These are phyloP conservation scores for Aciculoconidium aculeatum DNA, from an alignment of 805 yeast genomes.

Conservation along the genomic window DNA sequence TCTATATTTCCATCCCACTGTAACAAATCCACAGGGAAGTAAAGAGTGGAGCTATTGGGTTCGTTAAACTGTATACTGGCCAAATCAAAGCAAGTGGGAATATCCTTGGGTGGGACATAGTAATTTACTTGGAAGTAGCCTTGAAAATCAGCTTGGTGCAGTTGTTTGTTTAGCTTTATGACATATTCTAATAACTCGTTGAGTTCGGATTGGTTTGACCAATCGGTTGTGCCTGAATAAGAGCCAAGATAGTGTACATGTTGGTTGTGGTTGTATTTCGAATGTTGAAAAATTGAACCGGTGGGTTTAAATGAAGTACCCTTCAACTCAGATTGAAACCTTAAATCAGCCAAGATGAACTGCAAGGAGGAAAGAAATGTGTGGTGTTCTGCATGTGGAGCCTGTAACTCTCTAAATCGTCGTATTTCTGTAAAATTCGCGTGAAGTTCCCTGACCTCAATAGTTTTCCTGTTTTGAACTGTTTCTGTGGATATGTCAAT, in stretches of 20 bases:
- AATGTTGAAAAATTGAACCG: slow-evolving; percentile 6
- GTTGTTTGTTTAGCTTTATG: slow-evolving; percentile 15
- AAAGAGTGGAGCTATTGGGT: no score
- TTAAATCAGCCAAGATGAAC: slow-evolving; percentile 55
- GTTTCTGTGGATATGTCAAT: slow-evolving; percentile 59
- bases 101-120: no score
- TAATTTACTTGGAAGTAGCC: no score
- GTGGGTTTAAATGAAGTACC: slow-evolving; percentile 13
- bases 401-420: slow-evolving; percentile 1
- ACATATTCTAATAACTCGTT: slow-evolving; percentile 26
- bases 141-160: slow-evolving; percentile 3
- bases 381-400: slow-evolving; percentile 6
- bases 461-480: slow-evolving; percentile 49
- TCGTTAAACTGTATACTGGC: no score
- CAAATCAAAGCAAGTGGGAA: slow-evolving; percentile 5
- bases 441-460: slow-evolving; percentile 46
- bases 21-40: no score
- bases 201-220: slow-evolving; percentile 28
- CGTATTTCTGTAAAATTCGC: slow-evolving; percentile 39
- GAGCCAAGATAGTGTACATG: slow-evolving; percentile 13
- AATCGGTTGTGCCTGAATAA: slow-evolving; percentile 15
- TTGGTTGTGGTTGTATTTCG: slow-evolving; percentile 2
- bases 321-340: slow-evolving; percentile 40
- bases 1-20: no score
- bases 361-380: slow-evolving; percentile 43